Evolutionary conservation across 306 rosid genomes (phyloP).

Genomic region (Prinsepia uniflora): DNA sequence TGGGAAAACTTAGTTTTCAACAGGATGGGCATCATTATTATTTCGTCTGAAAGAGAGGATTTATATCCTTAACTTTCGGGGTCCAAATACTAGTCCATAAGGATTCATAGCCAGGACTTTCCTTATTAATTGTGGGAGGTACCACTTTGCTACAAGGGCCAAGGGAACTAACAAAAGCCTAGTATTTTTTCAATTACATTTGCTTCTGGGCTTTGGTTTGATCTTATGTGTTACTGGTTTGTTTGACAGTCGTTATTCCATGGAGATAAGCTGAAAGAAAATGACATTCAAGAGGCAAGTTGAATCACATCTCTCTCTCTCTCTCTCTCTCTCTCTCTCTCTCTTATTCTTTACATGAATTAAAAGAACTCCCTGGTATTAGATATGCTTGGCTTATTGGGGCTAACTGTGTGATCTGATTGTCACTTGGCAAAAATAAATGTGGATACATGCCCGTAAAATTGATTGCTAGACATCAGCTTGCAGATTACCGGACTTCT

Average conservation of each 20-base stretch:
- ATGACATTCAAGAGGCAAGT: conserved; percentile 82
- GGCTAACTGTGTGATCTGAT: no score
- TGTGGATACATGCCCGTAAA: neutral
- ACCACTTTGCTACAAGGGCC: neutral
- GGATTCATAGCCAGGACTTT: neutral
- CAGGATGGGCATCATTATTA: neutral
- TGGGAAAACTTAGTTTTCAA: neutral
- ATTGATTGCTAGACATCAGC: neutral
- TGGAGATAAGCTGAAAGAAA: conserved; percentile 80
- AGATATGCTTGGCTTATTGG: neutral
- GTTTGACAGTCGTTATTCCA: conserved; percentile 69
- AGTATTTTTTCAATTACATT: conserved; percentile 7
- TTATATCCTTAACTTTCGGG: neutral
- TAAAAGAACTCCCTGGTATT: neutral
- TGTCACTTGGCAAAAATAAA: neutral
- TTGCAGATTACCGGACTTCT: neutral
- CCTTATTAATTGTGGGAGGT: neutral
- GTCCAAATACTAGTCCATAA: neutral
- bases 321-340: no score
- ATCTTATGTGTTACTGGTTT: conserved; percentile 29
- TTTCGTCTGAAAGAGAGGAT: no score
- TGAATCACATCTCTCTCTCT: conserved; percentile 7
- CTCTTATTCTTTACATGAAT: neutral
- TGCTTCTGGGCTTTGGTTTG: conserved; percentile 25
- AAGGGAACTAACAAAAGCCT: conserved; percentile 7